Base-by-base conservation (phyloP, 2,329 filamentous ascomycete genomes). In the Phaeosphaeria sp. region DNA sequence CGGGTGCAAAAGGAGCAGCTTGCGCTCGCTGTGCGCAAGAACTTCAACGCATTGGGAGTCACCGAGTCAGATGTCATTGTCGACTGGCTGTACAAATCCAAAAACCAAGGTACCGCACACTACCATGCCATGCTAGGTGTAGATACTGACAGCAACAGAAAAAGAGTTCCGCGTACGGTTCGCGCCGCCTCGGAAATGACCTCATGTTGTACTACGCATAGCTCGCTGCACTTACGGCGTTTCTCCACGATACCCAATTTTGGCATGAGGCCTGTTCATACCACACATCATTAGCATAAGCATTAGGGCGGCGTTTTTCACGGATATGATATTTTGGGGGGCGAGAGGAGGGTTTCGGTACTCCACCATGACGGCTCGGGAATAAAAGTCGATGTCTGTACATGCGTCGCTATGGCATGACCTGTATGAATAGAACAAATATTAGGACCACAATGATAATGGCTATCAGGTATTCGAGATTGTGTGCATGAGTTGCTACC, bases 41-140 rank as follows among this genome's bases (percentile, higher is more conserved):
- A 95, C 77, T 95, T 95, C 80, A 95, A 95, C 72, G 87, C 87
- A 33, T 83, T 91, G 64, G 90, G 89, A 17, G 86, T 94, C 42
- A 89, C 88, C 63, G 92, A 96, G 80, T 92, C 89, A 72, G 91
- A 95, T 68, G 89, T 93, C 64, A 90, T 95, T 56, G 90, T 93
- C 55, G 90, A 91, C 63, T 87, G 92, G 72, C 82, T 93, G 60
- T 91, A 92, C 81, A 90, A 88, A 72, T 84, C 91, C 27, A 83
- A 84, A 71, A 84, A 83, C 63, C 82, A 87, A 60, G 84, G 85
- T 78, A 79, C 72, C 72, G 33, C 43, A 27, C 5, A n/a, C 50
- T 7, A 18, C 3, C 17, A 33, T 17, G 13, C 1, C n/a, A 5
- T 21, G 13, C 13, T 2, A 6, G 0, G 20, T 5, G 21, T 21